A percentile compares a stretch with the other conserved stretches of the same genome.
Evolutionary conservation across 2,329 filamentous ascomycete species (phyloP).

Genomic region (Alternaria alternata): DNA sequence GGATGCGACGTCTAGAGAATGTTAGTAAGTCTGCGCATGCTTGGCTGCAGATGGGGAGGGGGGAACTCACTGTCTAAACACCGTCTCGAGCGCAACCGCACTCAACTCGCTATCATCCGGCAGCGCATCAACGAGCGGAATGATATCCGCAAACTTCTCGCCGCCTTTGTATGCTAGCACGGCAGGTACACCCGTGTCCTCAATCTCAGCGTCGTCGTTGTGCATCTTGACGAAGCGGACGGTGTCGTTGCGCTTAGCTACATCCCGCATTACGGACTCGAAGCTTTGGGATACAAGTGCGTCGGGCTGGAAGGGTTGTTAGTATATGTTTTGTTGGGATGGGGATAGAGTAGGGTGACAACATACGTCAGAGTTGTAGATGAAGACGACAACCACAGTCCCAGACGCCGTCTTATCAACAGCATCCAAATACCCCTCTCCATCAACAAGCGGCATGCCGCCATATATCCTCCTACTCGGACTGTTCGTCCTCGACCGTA

Average conservation of each 20-base stretch:
- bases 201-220: constrained; percentile 92
- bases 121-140: constrained; percentile 86
- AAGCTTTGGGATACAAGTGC: no score
- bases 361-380: no score
- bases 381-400: constrained; percentile 88
- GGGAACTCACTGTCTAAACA: constrained; percentile 61
- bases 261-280: no score
- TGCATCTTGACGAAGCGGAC: constrained; percentile 91
- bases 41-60: no score
- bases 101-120: constrained; percentile 65
- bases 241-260: constrained; percentile 71
- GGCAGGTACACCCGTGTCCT: constrained; percentile 85
- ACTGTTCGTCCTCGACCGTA: constrained; percentile 71
- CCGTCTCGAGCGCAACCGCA: constrained; percentile 64
- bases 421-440: constrained; percentile 90
- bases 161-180: constrained; percentile 88
- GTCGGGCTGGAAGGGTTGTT: no score
- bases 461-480: constrained; percentile 83
- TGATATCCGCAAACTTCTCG: constrained; percentile 88
- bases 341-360: no score
- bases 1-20: constrained; percentile 37
- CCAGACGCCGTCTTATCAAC: constrained; percentile 87
- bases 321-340: no score
- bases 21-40: constrained; percentile 23
- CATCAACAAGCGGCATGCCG: constrained; percentile 83